phyloP scores from a whole-genome alignment of 2,329 filamentous ascomycete species.

The Fusarium stilboides region DNA sequence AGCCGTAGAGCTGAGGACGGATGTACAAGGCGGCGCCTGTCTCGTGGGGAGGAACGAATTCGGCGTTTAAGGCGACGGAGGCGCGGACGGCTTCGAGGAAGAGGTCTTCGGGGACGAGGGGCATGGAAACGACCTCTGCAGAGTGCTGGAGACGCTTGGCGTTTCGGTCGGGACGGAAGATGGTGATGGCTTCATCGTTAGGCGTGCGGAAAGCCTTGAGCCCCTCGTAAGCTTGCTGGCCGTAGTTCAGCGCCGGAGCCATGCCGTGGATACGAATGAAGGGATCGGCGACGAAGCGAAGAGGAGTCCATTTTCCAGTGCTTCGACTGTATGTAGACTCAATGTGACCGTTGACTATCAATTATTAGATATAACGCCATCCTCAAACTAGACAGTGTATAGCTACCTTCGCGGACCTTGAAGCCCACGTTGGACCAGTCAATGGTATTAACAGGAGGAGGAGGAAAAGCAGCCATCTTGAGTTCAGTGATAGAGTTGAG shows the following conservation, averaged over 20 bases:
- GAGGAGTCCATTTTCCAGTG: conserved; percentile 83
- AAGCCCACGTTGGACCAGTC: conserved; percentile 97
- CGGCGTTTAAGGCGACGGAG: conserved; percentile 90
- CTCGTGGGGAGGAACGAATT: conserved; percentile 89
- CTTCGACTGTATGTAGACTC: conserved; percentile 85
- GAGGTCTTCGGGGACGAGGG: conserved; percentile 80
- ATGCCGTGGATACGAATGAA: conserved; percentile 94
- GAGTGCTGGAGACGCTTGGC: conserved; percentile 88
- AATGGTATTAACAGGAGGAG: conserved; percentile 83
- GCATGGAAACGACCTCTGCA: conserved; percentile 86
- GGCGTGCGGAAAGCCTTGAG: conserved; percentile 94
- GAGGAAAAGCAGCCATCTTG: conserved; percentile 75
- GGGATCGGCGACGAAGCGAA: conserved; percentile 85
- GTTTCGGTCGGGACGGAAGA: conserved; percentile 92
- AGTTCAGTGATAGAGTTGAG: not conserved
- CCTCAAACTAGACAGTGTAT: not conserved
- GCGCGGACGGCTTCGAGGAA: conserved; percentile 84
- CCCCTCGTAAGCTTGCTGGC: conserved; percentile 98
- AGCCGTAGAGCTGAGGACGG: conserved; percentile 89
- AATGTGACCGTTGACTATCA: conserved; percentile 90
- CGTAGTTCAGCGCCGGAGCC: conserved; percentile 95
- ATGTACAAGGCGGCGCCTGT: conserved; percentile 95
- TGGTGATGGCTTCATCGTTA: conserved; percentile 76
- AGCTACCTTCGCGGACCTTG: conserved; percentile 86
- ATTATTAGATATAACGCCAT: not conserved